Base-by-base conservation (phyloP, 768 basidiomycete genomes). In the Amanita jacksonii region DNA sequence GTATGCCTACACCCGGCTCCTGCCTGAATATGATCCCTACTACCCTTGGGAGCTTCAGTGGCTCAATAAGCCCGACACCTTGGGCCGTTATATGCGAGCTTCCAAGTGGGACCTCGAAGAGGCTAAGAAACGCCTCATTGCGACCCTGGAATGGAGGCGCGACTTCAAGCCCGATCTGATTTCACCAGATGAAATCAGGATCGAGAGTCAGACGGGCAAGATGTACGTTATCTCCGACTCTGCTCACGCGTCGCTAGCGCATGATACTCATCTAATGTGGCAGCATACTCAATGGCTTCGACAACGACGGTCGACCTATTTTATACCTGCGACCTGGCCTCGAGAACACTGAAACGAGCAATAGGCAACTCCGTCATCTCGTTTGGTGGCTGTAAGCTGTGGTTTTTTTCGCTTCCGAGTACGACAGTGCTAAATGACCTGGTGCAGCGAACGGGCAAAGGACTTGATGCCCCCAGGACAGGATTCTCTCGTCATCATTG, bases 81-180 rank as follows among this genome's bases (percentile, higher is more conserved):
- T 79, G 16, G 67, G 75, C 19, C 78, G 89, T 10, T 93, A 91
- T 56, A 78, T 88, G 73, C 78, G 89, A 23, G 86, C 89, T 0
- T 74, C 85, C 2, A 91, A 91, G 55, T 90, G 89, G 87, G 79
- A 80, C 55, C 54, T 80, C 25, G 70, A 72, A 19, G 83, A 93
- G 41, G 87, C 75, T 8, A 77, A 89, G 64, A 79, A 76, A 57
- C 70, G 90, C 39, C 79, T 91, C 48, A 79, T 80, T 57, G 74
- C 70, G 0, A 90, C 87, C 0, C 46, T 92, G 3, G 85, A 87
- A 49, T 92, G 90, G 90, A 70, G 89, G 47, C 66, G 89, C 35
- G 85, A 89, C 44, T 91, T 70, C 58, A 77, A 85, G 59, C 89
- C 90, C 0, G 89, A 93, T 41, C 64, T 92, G 16, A 90, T 92